Evolutionary conservation across 192 early-diverging fungal species (phyloP), one percentile per base, ranked within the genome.

Genomic region (Lobosporangium transversale): DNA sequence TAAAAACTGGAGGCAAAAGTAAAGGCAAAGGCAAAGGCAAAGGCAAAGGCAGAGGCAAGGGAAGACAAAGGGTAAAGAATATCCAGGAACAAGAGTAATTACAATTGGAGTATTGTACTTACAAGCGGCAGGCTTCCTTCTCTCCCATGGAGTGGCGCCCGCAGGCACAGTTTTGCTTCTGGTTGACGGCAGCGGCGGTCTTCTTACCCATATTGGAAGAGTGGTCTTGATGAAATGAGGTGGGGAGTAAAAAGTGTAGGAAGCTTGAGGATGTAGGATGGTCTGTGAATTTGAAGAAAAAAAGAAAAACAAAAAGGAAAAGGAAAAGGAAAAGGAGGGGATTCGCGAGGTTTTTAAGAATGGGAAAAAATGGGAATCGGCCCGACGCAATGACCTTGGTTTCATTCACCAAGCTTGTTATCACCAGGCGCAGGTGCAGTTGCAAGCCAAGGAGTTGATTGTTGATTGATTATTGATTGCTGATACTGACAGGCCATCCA

Each of bases 51-150:
- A 20, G 23, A 49, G 21, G n/a, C 14, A 4, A 61, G 50, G 29
- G 12, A 42, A 30, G 11, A 12, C 47, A 49, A 20, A 62, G 6
- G 44, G 50, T 40, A 26, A 36, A 58, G 20, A 35, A 71, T 27
- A 10, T 23, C 1, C 24, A 54, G 18, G 18, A 61, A 35, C 3
- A 49, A 6, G 6, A n/a, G 20, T 15, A 49, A 23, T n/a, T 15
- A 14, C 47, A 7, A 8, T 49, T 6, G 5, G 7, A 30, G 14
- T 18, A 15, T 5, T 21, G 11, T 7, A 75, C 73, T 66, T 76
- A 76, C 73, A 76, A 76, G 52, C 73, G 73, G 53, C 73, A 76
- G 45, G 73, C 59, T 52, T 67, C 73, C 73, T 76, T 76, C 37
- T 76, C 73, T 20, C 73, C 73, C 29, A 55, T 76, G 58, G 53